A percentile compares a stretch with the other conserved stretches of the same genome.
Conservation (phyloP, 208 protist species). For the Wallacemonas sp. region DNA sequence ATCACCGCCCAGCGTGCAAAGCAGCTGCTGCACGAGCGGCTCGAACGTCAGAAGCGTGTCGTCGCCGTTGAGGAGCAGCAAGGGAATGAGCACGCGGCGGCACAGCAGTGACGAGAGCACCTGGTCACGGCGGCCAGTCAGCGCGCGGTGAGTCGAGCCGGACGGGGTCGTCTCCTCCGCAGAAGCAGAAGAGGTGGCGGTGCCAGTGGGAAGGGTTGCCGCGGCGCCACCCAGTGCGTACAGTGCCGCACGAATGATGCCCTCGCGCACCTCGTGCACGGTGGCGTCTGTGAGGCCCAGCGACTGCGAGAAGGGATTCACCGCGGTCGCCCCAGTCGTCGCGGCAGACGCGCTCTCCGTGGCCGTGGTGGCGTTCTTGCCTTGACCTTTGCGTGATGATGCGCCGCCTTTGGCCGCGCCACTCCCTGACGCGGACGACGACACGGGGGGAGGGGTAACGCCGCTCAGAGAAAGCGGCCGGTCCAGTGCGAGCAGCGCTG, state of each 20-base stretch:
- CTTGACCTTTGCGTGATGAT: too few relatives aligned
- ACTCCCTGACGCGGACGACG: too few relatives aligned
- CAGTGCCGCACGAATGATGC: neutral
- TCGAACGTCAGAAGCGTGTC: constrained; percentile 31
- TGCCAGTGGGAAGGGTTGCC: neutral
- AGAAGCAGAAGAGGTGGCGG: neutral
- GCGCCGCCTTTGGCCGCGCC: too few relatives aligned
- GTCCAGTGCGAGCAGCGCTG: constrained; percentile 35
- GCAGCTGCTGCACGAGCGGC: constrained; percentile 26
- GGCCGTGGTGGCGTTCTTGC: neutral
- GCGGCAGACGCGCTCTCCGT: neutral
- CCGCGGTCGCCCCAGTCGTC: neutral
- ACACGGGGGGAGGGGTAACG: too few relatives aligned
- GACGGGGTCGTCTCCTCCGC: constrained; percentile 12
- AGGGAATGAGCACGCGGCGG: constrained; percentile 72
- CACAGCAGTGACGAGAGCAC: constrained; percentile 46
- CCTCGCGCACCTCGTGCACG: constrained; percentile 2
- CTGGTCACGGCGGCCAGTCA: constrained; percentile 19
- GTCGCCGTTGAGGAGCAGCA: constrained; percentile 47
- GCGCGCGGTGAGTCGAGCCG: constrained; percentile 10
- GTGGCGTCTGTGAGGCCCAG: neutral
- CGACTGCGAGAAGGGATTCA: neutral
- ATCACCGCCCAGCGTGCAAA: constrained; percentile 26
- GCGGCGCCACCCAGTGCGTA: constrained; percentile 1
- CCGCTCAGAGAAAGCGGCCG: constrained; percentile 27